Conservation (phyloP, 2,329 filamentous ascomycete species). For the Nectriaceae sp. region DNA sequence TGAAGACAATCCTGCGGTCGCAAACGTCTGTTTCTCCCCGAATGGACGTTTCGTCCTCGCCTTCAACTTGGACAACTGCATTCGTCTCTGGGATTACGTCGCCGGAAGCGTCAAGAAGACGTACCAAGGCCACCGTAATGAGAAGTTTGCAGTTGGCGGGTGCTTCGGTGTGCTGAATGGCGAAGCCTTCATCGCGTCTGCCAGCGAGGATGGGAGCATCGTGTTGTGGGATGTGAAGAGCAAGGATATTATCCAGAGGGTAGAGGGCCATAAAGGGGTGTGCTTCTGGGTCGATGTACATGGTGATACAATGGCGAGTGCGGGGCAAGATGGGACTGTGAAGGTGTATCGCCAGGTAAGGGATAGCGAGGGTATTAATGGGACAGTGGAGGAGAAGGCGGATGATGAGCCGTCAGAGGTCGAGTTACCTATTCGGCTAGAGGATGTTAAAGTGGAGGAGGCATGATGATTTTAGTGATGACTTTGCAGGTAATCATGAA, state of each 20-base stretch:
- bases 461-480: conserved; percentile 14
- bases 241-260: conserved; percentile 78
- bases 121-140: conserved; percentile 89
- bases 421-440: conserved; percentile 46
- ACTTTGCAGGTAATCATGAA: conserved; percentile 5
- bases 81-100: conserved; percentile 94
- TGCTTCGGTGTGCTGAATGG: conserved; percentile 67
- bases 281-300: conserved; percentile 68
- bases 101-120: conserved; percentile 92
- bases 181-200: conserved; percentile 70
- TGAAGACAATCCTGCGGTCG: conserved; percentile 91
- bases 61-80: conserved; percentile 85
- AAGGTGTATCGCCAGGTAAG: conserved; percentile 47
- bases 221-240: conserved; percentile 88
- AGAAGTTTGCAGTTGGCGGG: conserved; percentile 80
- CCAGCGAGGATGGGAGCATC: conserved; percentile 84
- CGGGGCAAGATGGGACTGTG: conserved; percentile 56
- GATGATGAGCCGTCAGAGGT: conserved; percentile 61
- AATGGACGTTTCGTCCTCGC: conserved; percentile 93
- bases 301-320: conserved; percentile 57
- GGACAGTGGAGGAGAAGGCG: conserved; percentile 18
- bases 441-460: conserved; percentile 42
- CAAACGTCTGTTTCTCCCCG: conserved; percentile 86
- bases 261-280: conserved; percentile 54
- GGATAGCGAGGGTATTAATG: conserved; percentile 20